Evolutionary conservation across 495 filamentous ascomycete genomes (phyloP).

Genomic region (Rostrohypoxylon terebratum): DNA sequence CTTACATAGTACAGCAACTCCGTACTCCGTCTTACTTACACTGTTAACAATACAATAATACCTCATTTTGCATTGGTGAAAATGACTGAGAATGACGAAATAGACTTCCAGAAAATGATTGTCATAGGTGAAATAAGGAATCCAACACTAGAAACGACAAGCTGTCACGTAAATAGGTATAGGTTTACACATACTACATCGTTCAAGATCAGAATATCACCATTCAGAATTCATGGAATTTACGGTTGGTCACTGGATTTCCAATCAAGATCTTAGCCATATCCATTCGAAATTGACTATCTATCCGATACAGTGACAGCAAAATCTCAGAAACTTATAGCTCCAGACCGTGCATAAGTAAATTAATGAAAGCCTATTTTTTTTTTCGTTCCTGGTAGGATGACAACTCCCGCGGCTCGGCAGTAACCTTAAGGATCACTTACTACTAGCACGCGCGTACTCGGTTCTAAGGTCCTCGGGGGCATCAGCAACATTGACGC

Average conservation of each 20-base stretch:
- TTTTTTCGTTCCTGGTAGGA: slow-evolving; percentile 28
- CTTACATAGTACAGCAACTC: background rate
- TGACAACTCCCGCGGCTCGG: slow-evolving; percentile 28
- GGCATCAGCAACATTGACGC: background rate
- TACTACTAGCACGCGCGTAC: background rate
- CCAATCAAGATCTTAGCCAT: background rate
- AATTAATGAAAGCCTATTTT: background rate
- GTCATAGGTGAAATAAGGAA: background rate
- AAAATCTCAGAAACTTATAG: slow-evolving; percentile 15
- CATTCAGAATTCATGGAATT: background rate
- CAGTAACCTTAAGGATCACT: slow-evolving; percentile 22
- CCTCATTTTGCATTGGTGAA: slow-evolving; percentile 30
- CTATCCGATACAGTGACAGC: background rate
- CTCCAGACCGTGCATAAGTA: background rate
- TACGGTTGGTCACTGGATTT: background rate
- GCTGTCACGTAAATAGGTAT: background rate
- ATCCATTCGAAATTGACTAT: slow-evolving; percentile 1
- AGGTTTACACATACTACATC: slow-evolving; percentile 15
- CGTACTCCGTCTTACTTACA: slow-evolving; percentile 1
- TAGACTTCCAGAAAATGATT: slow-evolving; percentile 2
- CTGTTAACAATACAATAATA: slow-evolving; percentile 39
- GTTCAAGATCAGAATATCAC: slow-evolving; percentile 4
- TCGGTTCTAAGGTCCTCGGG: background rate
- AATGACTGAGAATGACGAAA: slow-evolving; percentile 30
- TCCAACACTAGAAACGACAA: slow-evolving; percentile 10